Percentiles rank a stretch among this genome's conserved stretches.
phyloP scores from a whole-genome alignment of 805 yeast genomes.

The Pichia exigua region DNA sequence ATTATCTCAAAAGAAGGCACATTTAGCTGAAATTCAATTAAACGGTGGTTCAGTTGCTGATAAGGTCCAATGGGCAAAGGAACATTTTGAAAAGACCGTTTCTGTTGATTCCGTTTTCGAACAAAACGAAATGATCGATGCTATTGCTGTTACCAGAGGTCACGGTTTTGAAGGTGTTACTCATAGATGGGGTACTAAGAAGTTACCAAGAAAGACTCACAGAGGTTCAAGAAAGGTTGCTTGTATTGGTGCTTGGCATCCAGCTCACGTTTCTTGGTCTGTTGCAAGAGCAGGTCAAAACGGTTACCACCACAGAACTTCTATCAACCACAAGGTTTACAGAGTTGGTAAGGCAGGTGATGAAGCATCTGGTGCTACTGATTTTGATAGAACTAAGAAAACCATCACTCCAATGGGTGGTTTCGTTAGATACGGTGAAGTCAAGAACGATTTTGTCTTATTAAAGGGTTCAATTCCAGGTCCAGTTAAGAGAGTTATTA shows the following conservation, averaged over 20 bases:
- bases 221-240: slow-evolving; percentile 99
- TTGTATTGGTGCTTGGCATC: slow-evolving; percentile 99
- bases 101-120: slow-evolving; percentile 93
- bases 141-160: slow-evolving; percentile 99
- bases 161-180: slow-evolving; percentile 99
- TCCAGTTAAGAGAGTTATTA: slow-evolving; percentile 98
- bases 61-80: slow-evolving; percentile 97
- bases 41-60: slow-evolving; percentile 99
- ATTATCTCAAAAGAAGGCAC: slow-evolving; percentile 98
- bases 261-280: slow-evolving; percentile 99
- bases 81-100: slow-evolving; percentile 98
- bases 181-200: slow-evolving; percentile 99
- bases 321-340: slow-evolving; percentile 99
- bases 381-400: slow-evolving; percentile 99
- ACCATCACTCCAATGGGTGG: slow-evolving; percentile 99
- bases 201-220: slow-evolving; percentile 99
- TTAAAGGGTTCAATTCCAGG: slow-evolving; percentile 99
- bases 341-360: slow-evolving; percentile 96
- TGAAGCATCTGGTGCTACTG: slow-evolving; percentile 91
- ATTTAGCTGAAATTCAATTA: slow-evolving; percentile 98
- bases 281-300: slow-evolving; percentile 99
- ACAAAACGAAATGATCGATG: slow-evolving; percentile 98
- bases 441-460: slow-evolving; percentile 95
- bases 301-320: slow-evolving; percentile 99
- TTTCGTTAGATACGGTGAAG: slow-evolving; percentile 98